Conservation (phyloP, 2,329 filamentous ascomycete genomes). For the Chaetomium strumarium region DNA sequence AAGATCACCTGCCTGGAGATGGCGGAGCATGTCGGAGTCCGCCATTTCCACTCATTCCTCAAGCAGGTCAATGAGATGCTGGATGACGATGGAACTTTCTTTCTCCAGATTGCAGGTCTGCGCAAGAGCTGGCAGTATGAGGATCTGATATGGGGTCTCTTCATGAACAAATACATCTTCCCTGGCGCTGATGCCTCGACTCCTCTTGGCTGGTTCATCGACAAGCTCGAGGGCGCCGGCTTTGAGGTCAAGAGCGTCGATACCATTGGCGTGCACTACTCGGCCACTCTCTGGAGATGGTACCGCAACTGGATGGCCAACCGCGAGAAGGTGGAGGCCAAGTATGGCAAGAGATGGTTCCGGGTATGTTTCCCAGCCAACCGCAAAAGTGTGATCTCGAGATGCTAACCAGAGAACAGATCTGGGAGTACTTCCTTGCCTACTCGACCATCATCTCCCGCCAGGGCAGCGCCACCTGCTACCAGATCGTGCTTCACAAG, state of each 20-base stretch:
- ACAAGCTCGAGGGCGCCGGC: slow-evolving; percentile 77
- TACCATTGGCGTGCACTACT: slow-evolving; percentile 95
- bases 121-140: slow-evolving; percentile 97
- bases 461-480: slow-evolving; percentile 79
- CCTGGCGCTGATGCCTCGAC: slow-evolving; percentile 94
- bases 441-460: slow-evolving; percentile 79
- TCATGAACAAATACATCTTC: slow-evolving; percentile 99
- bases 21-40: slow-evolving; percentile 96
- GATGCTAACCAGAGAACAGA: slow-evolving; percentile 43
- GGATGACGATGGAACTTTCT: slow-evolving; percentile 92
- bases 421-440: slow-evolving; percentile 89
- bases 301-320: slow-evolving; percentile 98
- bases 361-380: slow-evolving; percentile 58
- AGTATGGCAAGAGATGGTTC: slow-evolving; percentile 95
- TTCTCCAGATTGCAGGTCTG: slow-evolving; percentile 90
- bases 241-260: slow-evolving; percentile 90
- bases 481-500: slow-evolving; percentile 81
- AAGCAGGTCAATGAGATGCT: slow-evolving; percentile 91
- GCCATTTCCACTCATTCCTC: slow-evolving; percentile 75
- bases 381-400: slow-evolving; percentile 2
- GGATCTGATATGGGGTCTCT: slow-evolving; percentile 94
- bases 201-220: slow-evolving; percentile 80
- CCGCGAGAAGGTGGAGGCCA: slow-evolving; percentile 83
- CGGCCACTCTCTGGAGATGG: slow-evolving; percentile 94
- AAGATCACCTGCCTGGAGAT: slow-evolving; percentile 98